Evolutionary conservation across 805 yeast species (phyloP), one percentile per base, ranked within the genome.

Genomic region (Lipomyces sp.): DNA sequence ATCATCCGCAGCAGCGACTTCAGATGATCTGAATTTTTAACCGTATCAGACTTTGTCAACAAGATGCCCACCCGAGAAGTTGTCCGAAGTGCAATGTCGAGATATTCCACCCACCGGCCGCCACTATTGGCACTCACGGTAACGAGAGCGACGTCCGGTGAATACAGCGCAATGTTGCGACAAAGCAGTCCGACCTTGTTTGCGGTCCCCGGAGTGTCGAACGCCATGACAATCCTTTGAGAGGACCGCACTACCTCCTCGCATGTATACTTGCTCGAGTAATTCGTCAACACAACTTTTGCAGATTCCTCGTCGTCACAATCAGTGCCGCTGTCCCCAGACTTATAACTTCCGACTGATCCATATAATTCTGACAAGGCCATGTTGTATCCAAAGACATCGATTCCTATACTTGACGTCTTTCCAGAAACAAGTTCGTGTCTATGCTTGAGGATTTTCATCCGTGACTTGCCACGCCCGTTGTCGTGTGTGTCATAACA

Each of bases 381-480:
- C 14, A 43, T 19, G 21, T 44, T 41, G 35, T 53, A 55, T 6
- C 59, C 59, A 48, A 55, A 54, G 23, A 54, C 47, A n/a, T 56
- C 59, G 26, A 47, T 39, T 19, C 49, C 51, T 16, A 55, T 31
- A 36, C 50, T 42, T 21, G 57, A 35, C 2, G 60, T 57, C 21
- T 45, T 34, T 19, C 59, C 60, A 1, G 57, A 47, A 19, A 29
- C 44, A 11, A 55, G 46, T 23, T 57, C 60, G 35, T 56, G 60
- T 13, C 57, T 33, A 29, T 56, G 60, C 31, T 46, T 45, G 21
- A 55, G 48, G 18, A 57, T 46, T 35, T 39, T 45, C 41, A 32
- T 26, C n/a, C 59, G 47, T 19, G 59, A 45, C 29, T 41, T 47
- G 7, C 60, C 60, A 22, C 57, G 49, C 6, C 59, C 59, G 37